Conservation (phyloP, 768 basidiomycete genomes). For the Xerocomus spinulosus region DNA sequence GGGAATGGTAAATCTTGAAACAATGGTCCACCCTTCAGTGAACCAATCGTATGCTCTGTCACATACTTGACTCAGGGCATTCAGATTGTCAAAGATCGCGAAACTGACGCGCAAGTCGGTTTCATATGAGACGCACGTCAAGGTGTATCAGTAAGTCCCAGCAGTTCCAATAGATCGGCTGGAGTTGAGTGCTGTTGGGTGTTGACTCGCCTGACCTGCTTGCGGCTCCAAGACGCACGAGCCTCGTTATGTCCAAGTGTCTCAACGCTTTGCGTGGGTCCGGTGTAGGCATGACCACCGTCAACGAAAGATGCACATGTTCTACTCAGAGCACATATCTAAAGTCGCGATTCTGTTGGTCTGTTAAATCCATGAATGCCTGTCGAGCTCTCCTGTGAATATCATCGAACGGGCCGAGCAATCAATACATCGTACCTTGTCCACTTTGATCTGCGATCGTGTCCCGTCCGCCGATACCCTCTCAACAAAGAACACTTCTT, state of each 20-base stretch:
- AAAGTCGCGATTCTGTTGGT: slow-evolving; percentile 67
- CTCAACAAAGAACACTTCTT: slow-evolving; percentile 60
- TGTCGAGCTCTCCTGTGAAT: slow-evolving; percentile 18
- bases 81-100: too few relatives aligned
- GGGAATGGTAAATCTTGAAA: slow-evolving; percentile 31
- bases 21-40: slow-evolving; percentile 32
- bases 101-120: slow-evolving; percentile 13
- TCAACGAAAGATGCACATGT: too few relatives aligned
- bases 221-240: too few relatives aligned
- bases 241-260: too few relatives aligned
- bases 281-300: too few relatives aligned
- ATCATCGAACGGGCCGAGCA: background rate
- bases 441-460: slow-evolving; percentile 51
- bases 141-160: slow-evolving; percentile 25
- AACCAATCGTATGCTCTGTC: slow-evolving; percentile 30
- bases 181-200: too few relatives aligned
- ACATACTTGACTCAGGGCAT: too few relatives aligned
- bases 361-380: slow-evolving; percentile 73
- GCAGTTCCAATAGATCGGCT: slow-evolving; percentile 28
- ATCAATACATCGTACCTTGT: slow-evolving; percentile 44
- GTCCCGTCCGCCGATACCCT: slow-evolving; percentile 48
- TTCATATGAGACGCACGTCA: background rate
- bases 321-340: slow-evolving; percentile 65
- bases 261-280: too few relatives aligned
- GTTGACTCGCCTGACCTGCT: too few relatives aligned